Base-by-base conservation (phyloP, 129 eudicot species). In the Pittosporum tobira region DNA sequence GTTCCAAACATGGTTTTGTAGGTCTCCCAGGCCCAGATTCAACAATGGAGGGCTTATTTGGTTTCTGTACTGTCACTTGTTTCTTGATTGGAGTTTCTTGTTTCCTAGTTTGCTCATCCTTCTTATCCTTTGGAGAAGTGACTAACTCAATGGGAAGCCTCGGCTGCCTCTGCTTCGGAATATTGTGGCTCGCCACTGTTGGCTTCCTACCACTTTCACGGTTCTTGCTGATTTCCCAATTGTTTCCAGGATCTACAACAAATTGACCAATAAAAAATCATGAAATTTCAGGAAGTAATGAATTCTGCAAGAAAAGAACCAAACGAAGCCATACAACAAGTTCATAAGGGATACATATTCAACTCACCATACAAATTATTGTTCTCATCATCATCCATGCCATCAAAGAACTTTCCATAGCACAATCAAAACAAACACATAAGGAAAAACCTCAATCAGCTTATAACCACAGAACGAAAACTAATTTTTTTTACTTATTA, bases 301-400 rank as follows among this genome's bases (percentile, higher is more conserved):
- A 81, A 70, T 69, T 73, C 8, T 18, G 9, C 63, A 67, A 66
- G 54, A 15, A 73, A 51, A 58, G 71, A 80, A 54, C 78, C 68
- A 22, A 61, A 74, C 63, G 69, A 49, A 64, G 52, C 43, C 16
- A 20, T 50, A 55, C 23, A 2, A 30, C 18, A 43, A 51, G 40
- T 62, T 52, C 55, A 22, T 57, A 76, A 68, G 22, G 37, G 61
- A 27, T 25, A 56, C n/a, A 51, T 49, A 48, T 59, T 50, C 21
- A 67, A 90, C 98, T 83, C 77, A 90, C 98, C n/a, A n/a, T n/a
- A n/a, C n/a, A n/a, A n/a, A n/a, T n/a, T n/a, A n/a, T n/a, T n/a
- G n/a, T n/a, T 83, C 80, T 84, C 85, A 54, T 82, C 76, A 67
- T 90, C 95, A 44, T 90, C 98, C 84, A 90, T 71, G 71, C 80